phyloP scores from a whole-genome alignment of 306 rosid species.

The Cyamopsis tetragonoloba region DNA sequence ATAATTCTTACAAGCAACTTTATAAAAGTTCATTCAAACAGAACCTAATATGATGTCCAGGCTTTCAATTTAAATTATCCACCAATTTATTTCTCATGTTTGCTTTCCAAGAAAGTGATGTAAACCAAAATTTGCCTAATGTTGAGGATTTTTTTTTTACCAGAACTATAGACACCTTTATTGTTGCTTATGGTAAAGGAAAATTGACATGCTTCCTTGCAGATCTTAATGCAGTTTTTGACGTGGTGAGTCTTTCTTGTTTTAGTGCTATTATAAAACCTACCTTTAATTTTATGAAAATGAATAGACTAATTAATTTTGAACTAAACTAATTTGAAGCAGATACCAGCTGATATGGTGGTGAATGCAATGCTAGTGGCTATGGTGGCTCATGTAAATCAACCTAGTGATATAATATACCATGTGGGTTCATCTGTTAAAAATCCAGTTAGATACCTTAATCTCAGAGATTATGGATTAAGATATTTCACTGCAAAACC shows the following conservation, averaged over 20 bases:
- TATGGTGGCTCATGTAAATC: slow-evolving; percentile 48
- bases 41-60: too few relatives aligned
- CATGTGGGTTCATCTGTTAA: slow-evolving; percentile 65
- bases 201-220: slow-evolving; percentile 46
- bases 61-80: neutral
- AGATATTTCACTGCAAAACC: slow-evolving; percentile 56
- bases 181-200: slow-evolving; percentile 70
- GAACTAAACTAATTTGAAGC: too few relatives aligned
- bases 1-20: too few relatives aligned
- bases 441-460: slow-evolving; percentile 36
- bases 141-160: neutral
- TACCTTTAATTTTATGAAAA: too few relatives aligned
- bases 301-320: too few relatives aligned
- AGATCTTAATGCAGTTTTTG: slow-evolving; percentile 37
- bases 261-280: too few relatives aligned
- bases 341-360: slow-evolving; percentile 82
- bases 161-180: slow-evolving; percentile 66
- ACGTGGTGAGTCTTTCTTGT: slow-evolving; percentile 58
- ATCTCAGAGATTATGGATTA: slow-evolving; percentile 25
- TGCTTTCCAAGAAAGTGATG: neutral
- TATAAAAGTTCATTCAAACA: too few relatives aligned
- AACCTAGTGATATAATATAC: slow-evolving; percentile 38
- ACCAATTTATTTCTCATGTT: neutral
- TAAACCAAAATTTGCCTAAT: neutral
- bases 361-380: slow-evolving; percentile 59